Evolutionary conservation across 345 rosid genomes (phyloP), one percentile per base, ranked within the genome.

Genomic region (Isatis tinctoria): DNA sequence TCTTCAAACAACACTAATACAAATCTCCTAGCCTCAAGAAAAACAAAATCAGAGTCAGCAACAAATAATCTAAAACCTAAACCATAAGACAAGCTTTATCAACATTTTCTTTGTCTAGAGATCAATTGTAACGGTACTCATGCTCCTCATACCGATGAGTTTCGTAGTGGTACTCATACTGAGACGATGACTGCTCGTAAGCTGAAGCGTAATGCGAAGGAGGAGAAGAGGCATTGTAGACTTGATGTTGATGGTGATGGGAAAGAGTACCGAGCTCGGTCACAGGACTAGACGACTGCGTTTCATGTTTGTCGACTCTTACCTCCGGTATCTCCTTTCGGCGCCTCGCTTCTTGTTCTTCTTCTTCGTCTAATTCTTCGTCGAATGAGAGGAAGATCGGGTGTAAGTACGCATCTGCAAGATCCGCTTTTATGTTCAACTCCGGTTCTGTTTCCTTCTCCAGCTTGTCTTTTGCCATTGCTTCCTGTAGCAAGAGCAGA

Each of bases 351-450:
- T 24, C 60, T 27, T 60, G 56, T 53, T 53, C 58, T 51, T 33
- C 44, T 47, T 40, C 63, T 32, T 48, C 70, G 8, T 20, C 48
- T 60, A 83, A 84, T 76, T 85, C 87, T 35, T 78, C 84, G 75
- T 87, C 91, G 3, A 88, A 86, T 11, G 97, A 74, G 12, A 59
- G 91, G 85, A 95, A 95, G 79, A 95, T 95, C 0, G 97, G 97
- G 67, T 92, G 99, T 83, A 90, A 69, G 86, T 92, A 95, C 10
- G 99, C 98, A 68, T 95, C 98, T 3, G 93, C 90, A 60, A 95
- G 77, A 81, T 83, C 88, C 1, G 93, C 86, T 72, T 85, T 85
- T 65, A 88, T 68, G 83, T 85, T 86, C 44, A 85, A 18, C 24
- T 82, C 84, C 5, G 89, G 81, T 72, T 90, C 96, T 13, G 83